Percentiles rank a stretch among this genome's conserved stretches.
phyloP scores from a whole-genome alignment of 306 rosid species.

The Vigna radiata region DNA sequence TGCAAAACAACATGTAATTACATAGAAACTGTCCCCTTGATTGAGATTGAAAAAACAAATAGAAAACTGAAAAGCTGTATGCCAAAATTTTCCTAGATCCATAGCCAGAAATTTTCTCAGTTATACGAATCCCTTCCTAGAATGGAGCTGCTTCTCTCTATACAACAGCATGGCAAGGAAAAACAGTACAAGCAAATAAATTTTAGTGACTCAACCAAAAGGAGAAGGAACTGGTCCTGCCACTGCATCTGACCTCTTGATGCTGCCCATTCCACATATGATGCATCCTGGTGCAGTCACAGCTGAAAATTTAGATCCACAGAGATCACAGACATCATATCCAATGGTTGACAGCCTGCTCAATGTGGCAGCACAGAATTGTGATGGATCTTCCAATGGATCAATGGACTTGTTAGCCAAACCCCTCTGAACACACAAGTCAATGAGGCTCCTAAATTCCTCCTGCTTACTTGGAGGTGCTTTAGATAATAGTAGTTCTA shows the following conservation, averaged over 20 bases:
- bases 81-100: slow-evolving; percentile 15
- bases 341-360: slow-evolving; percentile 96
- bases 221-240: slow-evolving; percentile 92
- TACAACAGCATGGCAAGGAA: slow-evolving; percentile 21
- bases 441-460: slow-evolving; percentile 85
- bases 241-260: slow-evolving; percentile 88
- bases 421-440: slow-evolving; percentile 95
- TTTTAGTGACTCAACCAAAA: slow-evolving; percentile 73
- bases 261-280: slow-evolving; percentile 96
- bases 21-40: slow-evolving; percentile 22
- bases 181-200: slow-evolving; percentile 16
- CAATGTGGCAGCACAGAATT: slow-evolving; percentile 90
- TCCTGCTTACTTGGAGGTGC: slow-evolving; percentile 94
- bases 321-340: slow-evolving; percentile 96
- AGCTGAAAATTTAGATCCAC: slow-evolving; percentile 96
- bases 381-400: slow-evolving; percentile 95
- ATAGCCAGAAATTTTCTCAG: background rate
- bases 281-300: slow-evolving; percentile 87
- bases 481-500: slow-evolving; percentile 86
- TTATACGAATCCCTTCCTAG: background rate
- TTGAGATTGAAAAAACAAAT: background rate
- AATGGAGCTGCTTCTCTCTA: slow-evolving; percentile 4
- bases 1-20: slow-evolving; percentile 33
- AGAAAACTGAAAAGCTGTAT: slow-evolving; percentile 1
- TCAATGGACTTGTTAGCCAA: slow-evolving; percentile 88